These are phyloP conservation scores for Beauveria sp. DNA, from an alignment of 2,329 filamentous ascomycete genomes.

Conservation along the genomic window DNA sequence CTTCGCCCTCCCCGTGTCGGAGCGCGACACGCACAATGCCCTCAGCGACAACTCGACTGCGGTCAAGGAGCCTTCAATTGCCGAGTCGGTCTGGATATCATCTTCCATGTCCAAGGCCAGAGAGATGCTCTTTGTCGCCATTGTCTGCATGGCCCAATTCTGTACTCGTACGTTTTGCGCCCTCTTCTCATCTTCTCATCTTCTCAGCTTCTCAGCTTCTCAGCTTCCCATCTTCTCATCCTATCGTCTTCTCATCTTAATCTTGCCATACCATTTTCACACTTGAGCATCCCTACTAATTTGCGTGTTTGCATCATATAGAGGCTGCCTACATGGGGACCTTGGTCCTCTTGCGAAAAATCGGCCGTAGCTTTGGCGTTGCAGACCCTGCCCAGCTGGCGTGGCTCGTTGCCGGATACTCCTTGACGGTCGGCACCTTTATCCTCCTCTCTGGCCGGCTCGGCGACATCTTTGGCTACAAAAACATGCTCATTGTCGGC, in stretches of 20 bases:
- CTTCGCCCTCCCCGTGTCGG: background rate
- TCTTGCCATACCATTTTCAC: background rate
- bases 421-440: constrained; percentile 48
- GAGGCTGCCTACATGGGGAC: constrained; percentile 27
- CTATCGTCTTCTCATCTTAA: too few species aligned
- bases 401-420: constrained; percentile 53
- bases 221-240: too few species aligned
- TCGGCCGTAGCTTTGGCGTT: constrained; percentile 39
- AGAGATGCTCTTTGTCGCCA: constrained; percentile 31
- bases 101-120: constrained; percentile 18
- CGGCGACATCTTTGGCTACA: constrained; percentile 51
- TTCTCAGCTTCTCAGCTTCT: too few species aligned
- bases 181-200: too few species aligned
- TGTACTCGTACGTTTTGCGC: constrained; percentile 23
- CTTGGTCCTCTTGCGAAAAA: constrained; percentile 40
- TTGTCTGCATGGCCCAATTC: constrained; percentile 40
- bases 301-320: constrained; percentile 9
- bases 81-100: constrained; percentile 16
- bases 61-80: background rate
- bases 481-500: constrained; percentile 44
- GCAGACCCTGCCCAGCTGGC: constrained; percentile 36
- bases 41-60: background rate
- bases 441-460: constrained; percentile 49
- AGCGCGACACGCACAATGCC: background rate
- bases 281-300: background rate